Evolutionary conservation across 306 rosid genomes (phyloP).

Genomic region (Cicer cuneatum): DNA sequence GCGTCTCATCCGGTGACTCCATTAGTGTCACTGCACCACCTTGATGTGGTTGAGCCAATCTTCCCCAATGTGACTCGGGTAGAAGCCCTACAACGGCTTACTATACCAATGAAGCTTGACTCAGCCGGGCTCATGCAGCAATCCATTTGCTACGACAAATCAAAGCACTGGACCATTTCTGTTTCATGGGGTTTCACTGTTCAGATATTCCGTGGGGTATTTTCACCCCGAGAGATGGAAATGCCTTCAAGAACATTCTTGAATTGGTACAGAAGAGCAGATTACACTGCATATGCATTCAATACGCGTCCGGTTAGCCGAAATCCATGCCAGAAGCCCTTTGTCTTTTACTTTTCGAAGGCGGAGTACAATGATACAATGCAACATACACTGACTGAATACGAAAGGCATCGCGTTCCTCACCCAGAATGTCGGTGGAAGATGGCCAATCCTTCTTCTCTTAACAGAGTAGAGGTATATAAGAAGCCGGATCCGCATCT

Average conservation of each 20-base stretch:
- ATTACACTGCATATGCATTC: slow-evolving; percentile 95
- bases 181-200: slow-evolving; percentile 97
- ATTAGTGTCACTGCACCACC: slow-evolving; percentile 91
- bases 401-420: slow-evolving; percentile 65
- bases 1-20: slow-evolving; percentile 96
- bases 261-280: slow-evolving; percentile 93
- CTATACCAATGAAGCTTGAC: slow-evolving; percentile 77
- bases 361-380: slow-evolving; percentile 51
- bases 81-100: slow-evolving; percentile 77
- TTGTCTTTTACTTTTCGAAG: slow-evolving; percentile 75
- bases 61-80: slow-evolving; percentile 78
- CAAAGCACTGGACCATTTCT: slow-evolving; percentile 80
- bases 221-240: slow-evolving; percentile 93
- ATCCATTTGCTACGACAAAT: slow-evolving; percentile 83
- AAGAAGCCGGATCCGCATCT: slow-evolving; percentile 83
- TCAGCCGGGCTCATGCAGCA: slow-evolving; percentile 97
- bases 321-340: slow-evolving; percentile 92
- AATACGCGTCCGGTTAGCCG: slow-evolving; percentile 95
- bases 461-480: slow-evolving; percentile 64
- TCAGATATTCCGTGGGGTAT: slow-evolving; percentile 82
- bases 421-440: slow-evolving; percentile 87
- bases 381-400: slow-evolving; percentile 65
- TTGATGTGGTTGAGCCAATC: slow-evolving; percentile 95
- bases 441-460: slow-evolving; percentile 68
- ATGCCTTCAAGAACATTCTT: slow-evolving; percentile 97